Evolutionary conservation across 2,329 filamentous ascomycete species (phyloP).

Genomic region (Alternaria sp.): DNA sequence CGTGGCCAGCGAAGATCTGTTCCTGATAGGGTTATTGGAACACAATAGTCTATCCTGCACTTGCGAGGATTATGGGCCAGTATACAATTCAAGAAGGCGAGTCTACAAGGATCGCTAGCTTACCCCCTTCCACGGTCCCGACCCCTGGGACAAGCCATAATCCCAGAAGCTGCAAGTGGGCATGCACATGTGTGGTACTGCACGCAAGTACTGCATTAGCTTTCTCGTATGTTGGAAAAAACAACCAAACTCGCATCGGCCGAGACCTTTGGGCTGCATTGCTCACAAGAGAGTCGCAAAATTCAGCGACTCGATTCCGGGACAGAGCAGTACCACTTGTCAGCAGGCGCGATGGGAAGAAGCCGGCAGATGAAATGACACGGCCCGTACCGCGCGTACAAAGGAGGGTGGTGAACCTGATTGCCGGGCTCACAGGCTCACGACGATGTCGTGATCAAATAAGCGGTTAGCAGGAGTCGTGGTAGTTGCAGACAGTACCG

Average conservation of each 20-base stretch:
- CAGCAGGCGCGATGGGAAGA: neutral
- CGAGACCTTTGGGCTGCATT: neutral
- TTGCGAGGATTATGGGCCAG: neutral
- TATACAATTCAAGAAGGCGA: neutral
- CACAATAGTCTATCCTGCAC: neutral
- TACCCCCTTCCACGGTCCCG: neutral
- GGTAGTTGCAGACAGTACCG: neutral
- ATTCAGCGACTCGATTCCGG: neutral
- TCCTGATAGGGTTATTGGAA: neutral
- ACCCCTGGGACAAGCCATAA: neutral
- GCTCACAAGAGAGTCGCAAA: neutral
- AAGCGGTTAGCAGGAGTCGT: neutral
- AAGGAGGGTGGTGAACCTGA: neutral
- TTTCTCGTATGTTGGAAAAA: neutral
- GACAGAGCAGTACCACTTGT: neutral
- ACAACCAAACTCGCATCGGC: neutral
- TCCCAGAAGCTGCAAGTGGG: neutral
- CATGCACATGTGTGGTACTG: slow-evolving; percentile 5
- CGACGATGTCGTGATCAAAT: neutral
- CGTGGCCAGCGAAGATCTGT: slow-evolving; percentile 4
- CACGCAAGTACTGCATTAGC: slow-evolving; percentile 3
- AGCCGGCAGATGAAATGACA: neutral
- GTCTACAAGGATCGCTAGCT: neutral
- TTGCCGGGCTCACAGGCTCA: neutral
- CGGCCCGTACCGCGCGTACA: slow-evolving; percentile 13